These are phyloP conservation scores for Neurospora sp. DNA, from an alignment of 495 filamentous ascomycete genomes.

Conservation along the genomic window DNA sequence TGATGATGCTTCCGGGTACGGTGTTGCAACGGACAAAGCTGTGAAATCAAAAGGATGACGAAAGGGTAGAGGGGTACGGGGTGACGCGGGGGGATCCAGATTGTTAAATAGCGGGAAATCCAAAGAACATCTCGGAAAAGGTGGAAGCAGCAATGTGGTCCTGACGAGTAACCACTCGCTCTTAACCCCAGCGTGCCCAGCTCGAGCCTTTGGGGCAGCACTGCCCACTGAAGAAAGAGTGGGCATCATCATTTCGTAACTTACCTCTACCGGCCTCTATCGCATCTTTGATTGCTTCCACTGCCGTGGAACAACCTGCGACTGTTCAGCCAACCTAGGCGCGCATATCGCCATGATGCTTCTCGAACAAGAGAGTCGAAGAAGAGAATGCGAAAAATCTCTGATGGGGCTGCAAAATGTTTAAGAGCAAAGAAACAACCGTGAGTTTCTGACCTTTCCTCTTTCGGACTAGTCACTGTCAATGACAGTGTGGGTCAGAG, in stretches of 20 bases:
- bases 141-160: not conserved
- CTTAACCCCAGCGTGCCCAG: not conserved
- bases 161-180: not conserved
- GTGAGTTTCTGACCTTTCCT: not conserved
- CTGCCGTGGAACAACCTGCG: not conserved
- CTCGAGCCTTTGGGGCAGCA: not conserved
- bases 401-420: not conserved
- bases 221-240: not conserved
- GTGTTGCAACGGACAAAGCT: not conserved
- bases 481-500: not conserved
- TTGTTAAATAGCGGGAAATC: not conserved
- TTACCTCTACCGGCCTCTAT: not conserved
- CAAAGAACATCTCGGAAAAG: not conserved
- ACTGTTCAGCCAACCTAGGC: not conserved
- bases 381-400: not conserved
- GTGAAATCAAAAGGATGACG: not conserved
- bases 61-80: not conserved
- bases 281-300: not conserved
- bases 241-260: not conserved
- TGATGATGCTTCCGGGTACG: not conserved
- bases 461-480: not conserved
- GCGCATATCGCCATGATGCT: not conserved
- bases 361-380: not conserved
- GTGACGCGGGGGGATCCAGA: not conserved
- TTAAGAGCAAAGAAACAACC: not conserved